Conservation (phyloP, 805 yeast genomes). For the Cyberlindnera mrakii region DNA sequence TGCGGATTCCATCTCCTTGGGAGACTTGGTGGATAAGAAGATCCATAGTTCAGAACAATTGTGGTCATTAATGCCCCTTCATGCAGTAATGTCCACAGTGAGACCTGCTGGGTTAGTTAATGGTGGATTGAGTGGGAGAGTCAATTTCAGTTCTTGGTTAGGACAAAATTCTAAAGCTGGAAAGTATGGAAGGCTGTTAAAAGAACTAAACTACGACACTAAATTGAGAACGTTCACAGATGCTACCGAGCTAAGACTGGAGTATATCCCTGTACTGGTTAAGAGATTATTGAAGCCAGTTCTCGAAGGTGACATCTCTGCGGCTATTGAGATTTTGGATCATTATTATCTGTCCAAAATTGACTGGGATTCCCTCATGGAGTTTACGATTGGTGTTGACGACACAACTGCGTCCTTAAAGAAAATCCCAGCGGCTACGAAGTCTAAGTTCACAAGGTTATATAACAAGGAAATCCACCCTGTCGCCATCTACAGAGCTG, state of each 20-base stretch:
- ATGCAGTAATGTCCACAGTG: conserved; percentile 81
- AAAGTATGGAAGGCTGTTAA: conserved; percentile 73
- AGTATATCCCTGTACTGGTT: conserved; percentile 63
- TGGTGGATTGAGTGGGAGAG: conserved; percentile 63
- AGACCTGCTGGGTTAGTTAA: conserved; percentile 70
- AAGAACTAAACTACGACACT: conserved; percentile 84
- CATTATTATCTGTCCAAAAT: conserved; percentile 80
- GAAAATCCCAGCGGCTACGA: conserved; percentile 68
- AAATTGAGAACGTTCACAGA: conserved; percentile 75
- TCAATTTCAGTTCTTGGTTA: conserved; percentile 77
- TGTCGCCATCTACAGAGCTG: conserved; percentile 34
- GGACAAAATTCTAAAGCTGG: conserved; percentile 85
- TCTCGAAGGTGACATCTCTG: conserved; percentile 50
- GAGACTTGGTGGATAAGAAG: conserved; percentile 73
- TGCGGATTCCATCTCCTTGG: conserved; percentile 79
- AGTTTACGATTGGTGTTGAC: conserved; percentile 68
- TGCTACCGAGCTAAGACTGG: conserved; percentile 66
- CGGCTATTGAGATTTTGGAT: conserved; percentile 72
- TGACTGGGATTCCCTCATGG: conserved; percentile 88
- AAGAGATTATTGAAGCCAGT: conserved; percentile 56
- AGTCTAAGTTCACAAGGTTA: conserved; percentile 79
- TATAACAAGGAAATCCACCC: conserved; percentile 81
- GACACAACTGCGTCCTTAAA: conserved; percentile 42
- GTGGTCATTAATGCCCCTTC: conserved; percentile 91
- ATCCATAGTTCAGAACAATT: conserved; percentile 90